Evolutionary conservation across 257 asterid genomes (phyloP).

Genomic region (Catharanthus roseus): DNA sequence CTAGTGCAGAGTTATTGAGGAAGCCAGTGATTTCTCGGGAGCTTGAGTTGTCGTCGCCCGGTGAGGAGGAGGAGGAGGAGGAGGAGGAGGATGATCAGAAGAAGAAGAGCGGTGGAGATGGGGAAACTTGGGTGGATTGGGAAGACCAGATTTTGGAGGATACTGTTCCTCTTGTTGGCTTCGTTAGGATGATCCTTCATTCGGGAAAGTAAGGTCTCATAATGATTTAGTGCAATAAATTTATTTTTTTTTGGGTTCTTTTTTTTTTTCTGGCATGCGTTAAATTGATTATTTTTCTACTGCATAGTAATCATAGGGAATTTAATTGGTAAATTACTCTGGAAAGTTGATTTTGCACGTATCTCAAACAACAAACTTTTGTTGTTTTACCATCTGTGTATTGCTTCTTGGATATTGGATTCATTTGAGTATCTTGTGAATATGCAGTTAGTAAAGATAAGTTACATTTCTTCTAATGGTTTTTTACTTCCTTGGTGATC

Average conservation of each 20-base stretch:
- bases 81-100: conserved; percentile 29
- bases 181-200: conserved; percentile 80
- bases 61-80: conserved; percentile 16
- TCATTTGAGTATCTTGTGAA: neutral
- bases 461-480: neutral
- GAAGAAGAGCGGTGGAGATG: conserved; percentile 32
- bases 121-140: conserved; percentile 75
- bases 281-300: neutral
- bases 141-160: conserved; percentile 94
- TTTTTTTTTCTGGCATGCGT: neutral
- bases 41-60: conserved; percentile 15
- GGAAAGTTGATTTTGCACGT: neutral
- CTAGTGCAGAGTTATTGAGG: conserved; percentile 52
- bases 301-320: neutral
- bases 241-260: neutral
- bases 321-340: neutral
- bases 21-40: conserved; percentile 52
- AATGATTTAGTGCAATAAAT: neutral
- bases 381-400: neutral
- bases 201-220: conserved; percentile 62
- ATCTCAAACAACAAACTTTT: neutral
- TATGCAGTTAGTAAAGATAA: neutral
- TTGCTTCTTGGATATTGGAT: neutral
- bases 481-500: neutral
- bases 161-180: conserved; percentile 86